Evolutionary conservation across 2,329 filamentous ascomycete genomes (phyloP).

Genomic region (Macrophomina tecta): DNA sequence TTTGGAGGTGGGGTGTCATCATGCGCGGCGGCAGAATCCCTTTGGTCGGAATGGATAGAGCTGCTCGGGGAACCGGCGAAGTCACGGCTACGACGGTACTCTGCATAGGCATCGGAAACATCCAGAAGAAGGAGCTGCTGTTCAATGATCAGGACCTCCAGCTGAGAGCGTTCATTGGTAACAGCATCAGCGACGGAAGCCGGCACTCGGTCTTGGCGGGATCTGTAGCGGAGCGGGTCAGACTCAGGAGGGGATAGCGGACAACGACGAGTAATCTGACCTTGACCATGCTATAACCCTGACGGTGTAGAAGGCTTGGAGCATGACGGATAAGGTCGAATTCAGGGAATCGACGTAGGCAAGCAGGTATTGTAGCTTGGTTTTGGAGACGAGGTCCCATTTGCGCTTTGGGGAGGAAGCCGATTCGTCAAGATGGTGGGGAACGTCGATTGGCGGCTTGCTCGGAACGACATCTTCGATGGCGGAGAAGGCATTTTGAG

Average conservation of each 20-base stretch:
- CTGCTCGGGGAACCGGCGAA: slow-evolving; percentile 16
- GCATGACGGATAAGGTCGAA: slow-evolving; percentile 45
- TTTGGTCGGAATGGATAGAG: slow-evolving; percentile 20
- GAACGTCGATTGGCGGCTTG: slow-evolving; percentile 20
- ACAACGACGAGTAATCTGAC: slow-evolving; percentile 35
- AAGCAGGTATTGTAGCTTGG: slow-evolving; percentile 41
- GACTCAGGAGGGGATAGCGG: neutral
- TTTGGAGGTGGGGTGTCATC: slow-evolving; percentile 11
- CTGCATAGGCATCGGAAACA: slow-evolving; percentile 24
- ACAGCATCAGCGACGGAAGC: slow-evolving; percentile 38
- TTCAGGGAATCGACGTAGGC: slow-evolving; percentile 44
- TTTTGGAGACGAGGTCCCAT: slow-evolving; percentile 30
- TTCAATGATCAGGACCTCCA: slow-evolving; percentile 46
- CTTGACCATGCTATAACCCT: slow-evolving; percentile 47
- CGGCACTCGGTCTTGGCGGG: slow-evolving; percentile 20
- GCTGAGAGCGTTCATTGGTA: slow-evolving; percentile 43
- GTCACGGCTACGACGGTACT: slow-evolving; percentile 20
- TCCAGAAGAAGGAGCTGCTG: slow-evolving; percentile 45
- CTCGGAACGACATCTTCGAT: slow-evolving; percentile 37
- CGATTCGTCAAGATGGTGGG: slow-evolving; percentile 21
- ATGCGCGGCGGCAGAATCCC: neutral
- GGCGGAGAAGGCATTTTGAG: slow-evolving; percentile 37
- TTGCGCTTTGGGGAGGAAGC: slow-evolving; percentile 23
- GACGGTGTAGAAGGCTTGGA: slow-evolving; percentile 46
- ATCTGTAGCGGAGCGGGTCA: slow-evolving; percentile 18